These are phyloP conservation scores for Meredithiella fracta DNA, from an alignment of 2,329 filamentous ascomycete genomes.

Conservation along the genomic window DNA sequence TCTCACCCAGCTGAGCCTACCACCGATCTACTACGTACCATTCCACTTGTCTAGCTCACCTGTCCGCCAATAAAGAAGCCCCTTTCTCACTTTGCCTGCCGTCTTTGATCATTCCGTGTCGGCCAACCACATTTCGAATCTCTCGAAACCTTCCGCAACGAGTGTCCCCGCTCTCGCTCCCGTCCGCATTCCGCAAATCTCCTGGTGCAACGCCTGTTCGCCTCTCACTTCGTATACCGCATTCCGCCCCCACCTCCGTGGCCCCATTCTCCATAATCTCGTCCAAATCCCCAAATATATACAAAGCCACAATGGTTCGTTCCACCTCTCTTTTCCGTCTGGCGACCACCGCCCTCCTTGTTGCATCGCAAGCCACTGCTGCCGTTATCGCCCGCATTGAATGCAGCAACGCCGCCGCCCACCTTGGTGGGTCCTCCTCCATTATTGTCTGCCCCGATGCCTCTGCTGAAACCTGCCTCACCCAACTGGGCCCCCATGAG, in stretches of 20 bases:
- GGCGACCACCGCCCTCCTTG: constrained; percentile 18
- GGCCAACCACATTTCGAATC: neutral
- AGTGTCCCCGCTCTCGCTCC: neutral
- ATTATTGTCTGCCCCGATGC: constrained; percentile 25
- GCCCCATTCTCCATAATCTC: neutral
- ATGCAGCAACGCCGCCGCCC: constrained; percentile 16
- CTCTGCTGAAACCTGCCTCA: constrained; percentile 30
- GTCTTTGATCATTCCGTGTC: neutral
- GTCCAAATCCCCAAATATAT: neutral
- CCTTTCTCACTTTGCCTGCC: neutral
- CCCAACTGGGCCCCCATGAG: constrained; percentile 19
- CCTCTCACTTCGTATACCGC: neutral
- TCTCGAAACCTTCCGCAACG: neutral
- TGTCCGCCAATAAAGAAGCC: neutral
- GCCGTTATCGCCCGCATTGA: constrained; percentile 20
- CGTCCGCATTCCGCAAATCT: neutral
- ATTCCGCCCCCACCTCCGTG: neutral
- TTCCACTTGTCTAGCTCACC: neutral
- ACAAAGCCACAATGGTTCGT: constrained; percentile 12
- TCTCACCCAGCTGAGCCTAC: neutral
- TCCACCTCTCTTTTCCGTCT: constrained; percentile 6
- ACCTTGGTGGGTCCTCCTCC: constrained; percentile 25
- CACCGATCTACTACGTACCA: neutral
- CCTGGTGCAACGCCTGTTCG: neutral
- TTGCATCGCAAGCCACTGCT: constrained; percentile 23